These are phyloP conservation scores for Choiromyces venosus DNA, from an alignment of 495 filamentous ascomycete species.

Conservation along the genomic window DNA sequence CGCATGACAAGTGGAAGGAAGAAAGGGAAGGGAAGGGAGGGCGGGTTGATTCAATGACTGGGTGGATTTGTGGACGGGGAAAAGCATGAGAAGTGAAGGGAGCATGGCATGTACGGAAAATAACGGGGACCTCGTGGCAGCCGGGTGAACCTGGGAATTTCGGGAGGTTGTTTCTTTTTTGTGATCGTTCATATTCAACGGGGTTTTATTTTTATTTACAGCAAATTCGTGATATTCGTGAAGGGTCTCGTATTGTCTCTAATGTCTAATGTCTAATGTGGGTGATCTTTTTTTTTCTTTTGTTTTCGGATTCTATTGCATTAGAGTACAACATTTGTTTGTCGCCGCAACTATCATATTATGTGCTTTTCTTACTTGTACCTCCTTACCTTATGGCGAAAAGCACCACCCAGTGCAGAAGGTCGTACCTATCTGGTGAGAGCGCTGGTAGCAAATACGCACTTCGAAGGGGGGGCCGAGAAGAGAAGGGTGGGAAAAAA, in stretches of 20 bases:
- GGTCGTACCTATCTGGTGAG: not conserved
- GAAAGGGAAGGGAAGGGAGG: not conserved
- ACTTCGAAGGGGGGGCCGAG: not conserved
- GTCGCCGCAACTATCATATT: not conserved
- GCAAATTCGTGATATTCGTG: not conserved
- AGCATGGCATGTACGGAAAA: constrained; percentile 10
- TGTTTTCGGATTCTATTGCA: not conserved
- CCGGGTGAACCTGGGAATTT: constrained; percentile 28
- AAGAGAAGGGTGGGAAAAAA: not conserved
- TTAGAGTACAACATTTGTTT: not conserved
- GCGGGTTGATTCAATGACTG: no score
- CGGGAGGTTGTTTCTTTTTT: constrained; percentile 12
- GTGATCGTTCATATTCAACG: not conserved
- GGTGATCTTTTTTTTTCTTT: no score
- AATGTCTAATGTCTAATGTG: no score
- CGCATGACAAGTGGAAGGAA: not conserved
- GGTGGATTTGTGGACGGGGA: not conserved
- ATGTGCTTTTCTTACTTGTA: not conserved
- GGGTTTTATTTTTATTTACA: not conserved
- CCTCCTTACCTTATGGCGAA: not conserved
- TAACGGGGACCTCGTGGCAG: constrained; percentile 37
- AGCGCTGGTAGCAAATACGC: not conserved
- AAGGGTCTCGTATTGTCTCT: not conserved
- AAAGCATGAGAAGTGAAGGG: not conserved
- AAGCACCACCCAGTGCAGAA: not conserved